phyloP scores from a whole-genome alignment of 73 alveolate genomes.

The Paramecium primaurelia region DNA sequence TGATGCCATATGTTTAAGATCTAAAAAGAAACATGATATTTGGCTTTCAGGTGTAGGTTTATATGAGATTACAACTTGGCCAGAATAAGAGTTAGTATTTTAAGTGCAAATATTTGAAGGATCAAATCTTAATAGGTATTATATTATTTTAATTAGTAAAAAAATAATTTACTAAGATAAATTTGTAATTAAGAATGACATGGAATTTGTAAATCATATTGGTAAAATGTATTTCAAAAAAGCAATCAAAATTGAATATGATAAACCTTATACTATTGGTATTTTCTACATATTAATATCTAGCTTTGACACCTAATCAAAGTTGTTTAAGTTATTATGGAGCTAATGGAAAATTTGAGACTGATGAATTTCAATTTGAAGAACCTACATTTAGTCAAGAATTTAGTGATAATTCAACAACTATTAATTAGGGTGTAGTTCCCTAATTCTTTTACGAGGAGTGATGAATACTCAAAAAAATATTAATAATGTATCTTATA shows the following conservation, averaged over 20 bases:
- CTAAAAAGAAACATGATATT: conserved; percentile 24
- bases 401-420: conserved; percentile 6
- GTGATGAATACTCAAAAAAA: not conserved
- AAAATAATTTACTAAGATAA: not conserved
- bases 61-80: conserved; percentile 17
- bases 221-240: not conserved
- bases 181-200: not conserved
- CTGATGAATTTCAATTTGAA: not conserved
- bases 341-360: conserved; percentile 20
- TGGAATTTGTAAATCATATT: not conserved
- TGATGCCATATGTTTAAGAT: conserved; percentile 29
- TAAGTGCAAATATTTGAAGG: conserved; percentile 13
- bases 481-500: not conserved
- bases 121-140: not conserved
- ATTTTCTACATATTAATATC: not conserved
- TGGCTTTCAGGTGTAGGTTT: conserved; percentile 43
- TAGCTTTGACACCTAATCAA: conserved; percentile 5
- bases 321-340: conserved; percentile 52
- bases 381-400: not conserved
- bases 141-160: not conserved
- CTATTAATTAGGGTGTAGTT: conserved; percentile 20
- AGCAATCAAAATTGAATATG: conserved; percentile 5
- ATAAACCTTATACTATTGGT: conserved; percentile 21
- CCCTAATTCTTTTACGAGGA: conserved; percentile 38
- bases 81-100: not conserved